These are phyloP conservation scores for Boletus calvinii DNA, from an alignment of 1,284 basidiomycete genomes.

Conservation along the genomic window DNA sequence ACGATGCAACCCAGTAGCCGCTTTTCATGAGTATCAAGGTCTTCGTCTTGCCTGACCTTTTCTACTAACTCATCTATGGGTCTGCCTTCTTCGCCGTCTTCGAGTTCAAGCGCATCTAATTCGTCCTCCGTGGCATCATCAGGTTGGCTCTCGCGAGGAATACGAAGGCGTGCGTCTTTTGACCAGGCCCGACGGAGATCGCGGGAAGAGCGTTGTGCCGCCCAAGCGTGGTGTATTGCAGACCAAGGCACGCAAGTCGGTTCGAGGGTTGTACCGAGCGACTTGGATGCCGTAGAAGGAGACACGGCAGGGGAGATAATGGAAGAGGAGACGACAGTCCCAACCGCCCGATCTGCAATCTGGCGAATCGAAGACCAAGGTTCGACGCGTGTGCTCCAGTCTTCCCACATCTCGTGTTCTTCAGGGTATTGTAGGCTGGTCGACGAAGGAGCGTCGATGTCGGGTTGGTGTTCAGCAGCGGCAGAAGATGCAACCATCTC, in stretches of 20 bases:
- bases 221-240: conserved; percentile 63
- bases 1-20: conserved; percentile 81
- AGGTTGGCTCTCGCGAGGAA: conserved; percentile 38
- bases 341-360: conserved; percentile 72
- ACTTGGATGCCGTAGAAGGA: conserved; percentile 25
- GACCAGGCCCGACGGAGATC: conserved; percentile 61
- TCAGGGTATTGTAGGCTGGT: conserved; percentile 19
- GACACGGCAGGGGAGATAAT: conserved; percentile 17
- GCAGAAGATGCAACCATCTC: conserved; percentile 20
- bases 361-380: conserved; percentile 65
- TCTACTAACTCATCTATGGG: conserved; percentile 70
- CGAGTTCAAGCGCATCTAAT: conserved; percentile 31
- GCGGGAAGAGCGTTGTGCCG: conserved; percentile 47
- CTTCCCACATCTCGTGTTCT: conserved; percentile 58
- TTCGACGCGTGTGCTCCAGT: conserved; percentile 69
- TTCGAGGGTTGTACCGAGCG: conserved; percentile 42
- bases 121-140: conserved; percentile 43
- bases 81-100: conserved; percentile 37
- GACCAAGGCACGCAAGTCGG: conserved; percentile 63
- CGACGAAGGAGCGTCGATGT: background rate
- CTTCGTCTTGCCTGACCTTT: conserved; percentile 67
- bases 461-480: conserved; percentile 6
- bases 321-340: conserved; percentile 53
- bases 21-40: conserved; percentile 76
- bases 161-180: conserved; percentile 49